Percentiles rank a stretch among this genome's conserved stretches.
These are phyloP conservation scores for Talaromyces liani DNA, from an alignment of 495 filamentous ascomycete genomes.

Conservation along the genomic window DNA sequence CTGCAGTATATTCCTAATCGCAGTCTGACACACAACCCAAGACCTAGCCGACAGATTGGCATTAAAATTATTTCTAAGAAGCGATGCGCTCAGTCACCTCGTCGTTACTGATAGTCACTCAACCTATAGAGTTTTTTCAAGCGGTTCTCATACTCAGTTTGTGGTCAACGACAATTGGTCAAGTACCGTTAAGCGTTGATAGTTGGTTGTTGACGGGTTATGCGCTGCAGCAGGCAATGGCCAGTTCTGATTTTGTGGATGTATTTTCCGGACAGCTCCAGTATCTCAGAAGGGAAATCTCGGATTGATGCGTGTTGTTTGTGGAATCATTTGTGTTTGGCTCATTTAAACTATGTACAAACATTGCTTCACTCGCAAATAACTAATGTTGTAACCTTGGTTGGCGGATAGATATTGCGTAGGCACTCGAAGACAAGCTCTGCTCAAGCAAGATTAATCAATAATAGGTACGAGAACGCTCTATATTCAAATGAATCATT, in stretches of 20 bases:
- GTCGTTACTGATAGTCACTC: conserved; percentile 27
- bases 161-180: conserved; percentile 43
- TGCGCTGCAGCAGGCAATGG: conserved; percentile 34
- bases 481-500: too few species aligned
- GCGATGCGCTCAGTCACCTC: conserved; percentile 27
- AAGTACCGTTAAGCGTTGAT: conserved; percentile 38
- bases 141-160: conserved; percentile 33
- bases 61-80: conserved; percentile 30
- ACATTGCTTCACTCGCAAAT: background rate
- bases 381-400: background rate
- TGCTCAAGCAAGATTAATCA: conserved; percentile 19
- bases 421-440: conserved; percentile 32
- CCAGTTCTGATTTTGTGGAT: conserved; percentile 27
- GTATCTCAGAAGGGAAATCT: conserved; percentile 8
- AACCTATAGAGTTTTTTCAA: conserved; percentile 39
- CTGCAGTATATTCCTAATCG: conserved; percentile 35
- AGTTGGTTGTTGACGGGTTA: conserved; percentile 41
- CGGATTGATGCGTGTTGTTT: conserved; percentile 27
- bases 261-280: conserved; percentile 1
- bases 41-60: conserved; percentile 28
- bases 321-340: conserved; percentile 42
- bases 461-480: too few species aligned
- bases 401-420: conserved; percentile 26
- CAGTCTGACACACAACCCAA: conserved; percentile 35
- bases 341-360: conserved; percentile 26